Percentiles rank a stretch among this genome's conserved stretches.
phyloP scores from a whole-genome alignment of 345 rosid species.

The Laguncularia racemosa region DNA sequence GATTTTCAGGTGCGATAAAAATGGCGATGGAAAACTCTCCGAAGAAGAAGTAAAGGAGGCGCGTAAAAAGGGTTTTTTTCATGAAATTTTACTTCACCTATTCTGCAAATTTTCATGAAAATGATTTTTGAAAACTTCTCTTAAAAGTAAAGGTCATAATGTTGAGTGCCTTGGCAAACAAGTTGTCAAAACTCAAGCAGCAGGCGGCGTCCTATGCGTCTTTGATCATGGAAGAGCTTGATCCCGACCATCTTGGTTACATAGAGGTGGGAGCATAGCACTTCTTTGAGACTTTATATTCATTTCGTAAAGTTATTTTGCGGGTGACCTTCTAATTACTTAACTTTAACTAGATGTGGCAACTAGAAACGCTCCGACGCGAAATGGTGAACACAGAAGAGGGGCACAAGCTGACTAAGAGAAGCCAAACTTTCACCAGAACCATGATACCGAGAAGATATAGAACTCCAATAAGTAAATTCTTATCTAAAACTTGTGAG shows the following conservation, averaged over 20 bases:
- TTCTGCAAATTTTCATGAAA: neutral
- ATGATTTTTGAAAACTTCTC: neutral
- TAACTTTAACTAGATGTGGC: slow-evolving; percentile 64
- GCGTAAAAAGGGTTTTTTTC: neutral
- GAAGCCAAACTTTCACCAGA: slow-evolving; percentile 38
- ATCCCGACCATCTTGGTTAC: slow-evolving; percentile 82
- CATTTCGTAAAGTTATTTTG: neutral
- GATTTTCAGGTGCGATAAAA: slow-evolving; percentile 78
- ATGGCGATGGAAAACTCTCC: slow-evolving; percentile 84
- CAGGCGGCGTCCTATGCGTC: slow-evolving; percentile 63
- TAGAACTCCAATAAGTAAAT: slow-evolving; percentile 54
- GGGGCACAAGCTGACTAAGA: slow-evolving; percentile 16
- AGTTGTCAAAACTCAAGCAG: slow-evolving; percentile 67
- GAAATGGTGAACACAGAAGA: slow-evolving; percentile 60
- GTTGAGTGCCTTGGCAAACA: slow-evolving; percentile 84
- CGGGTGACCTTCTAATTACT: neutral
- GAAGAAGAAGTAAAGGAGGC: slow-evolving; percentile 94
- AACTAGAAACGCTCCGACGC: slow-evolving; percentile 67
- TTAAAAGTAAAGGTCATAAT: slow-evolving; percentile 48
- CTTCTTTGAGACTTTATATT: neutral
- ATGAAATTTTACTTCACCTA: neutral
- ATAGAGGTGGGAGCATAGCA: slow-evolving; percentile 52
- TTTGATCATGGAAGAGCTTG: slow-evolving; percentile 97
- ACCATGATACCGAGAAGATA: slow-evolving; percentile 85
- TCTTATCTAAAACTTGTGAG: slow-evolving; percentile 32